Base-by-base conservation (phyloP, 495 filamentous ascomycete genomes). In the Trichoderma asperelloides region DNA sequence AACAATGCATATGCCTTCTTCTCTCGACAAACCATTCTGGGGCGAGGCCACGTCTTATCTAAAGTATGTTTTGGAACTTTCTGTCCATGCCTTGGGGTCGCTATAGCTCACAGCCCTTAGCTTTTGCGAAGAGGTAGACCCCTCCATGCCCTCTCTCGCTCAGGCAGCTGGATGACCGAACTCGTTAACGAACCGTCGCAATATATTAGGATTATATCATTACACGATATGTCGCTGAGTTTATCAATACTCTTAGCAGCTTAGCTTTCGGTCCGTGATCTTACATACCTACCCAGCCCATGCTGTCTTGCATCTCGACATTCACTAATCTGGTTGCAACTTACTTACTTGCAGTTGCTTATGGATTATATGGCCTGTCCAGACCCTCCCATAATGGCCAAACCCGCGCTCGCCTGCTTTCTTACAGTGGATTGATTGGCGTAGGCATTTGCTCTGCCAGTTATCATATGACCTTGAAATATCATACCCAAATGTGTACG, bases 201-300 rank as follows among this genome's bases (percentile, higher is more conserved):
- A 37, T 23, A 39, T 33, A 18, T 41, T 39, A 83, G 76, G 83
- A 85, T 69, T 83, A 83, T 69, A 71, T 77, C 18, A 67, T 85
- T 49, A 81, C 79, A 2, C 63, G 72, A 57, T 84, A 84, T 67
- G 73, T 84, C 60, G 83, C 77, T 33, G 83, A 85, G 67, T 80
- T 84, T 70, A 75, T 84, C 73, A 84, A 84, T 68, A 83, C 78
- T 2, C 63, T 84, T 23, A 82, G 77, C 5, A 85, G 81, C 69
- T 25, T 83, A 1, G 71, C 70, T 11, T 84, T 82, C 68, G 65
- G 79, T 81, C 75, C 25, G 55, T 40, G 15, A 3, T 65, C 4
- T 47, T 47, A 16, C 43, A 47, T 18, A 47, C 43, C 2, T 2
- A 47, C 4, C 40, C 40, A 6, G 18, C 12, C 45, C 28, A 37